phyloP scores from a whole-genome alignment of 805 yeast species.

The Yarrowia porcina region DNA sequence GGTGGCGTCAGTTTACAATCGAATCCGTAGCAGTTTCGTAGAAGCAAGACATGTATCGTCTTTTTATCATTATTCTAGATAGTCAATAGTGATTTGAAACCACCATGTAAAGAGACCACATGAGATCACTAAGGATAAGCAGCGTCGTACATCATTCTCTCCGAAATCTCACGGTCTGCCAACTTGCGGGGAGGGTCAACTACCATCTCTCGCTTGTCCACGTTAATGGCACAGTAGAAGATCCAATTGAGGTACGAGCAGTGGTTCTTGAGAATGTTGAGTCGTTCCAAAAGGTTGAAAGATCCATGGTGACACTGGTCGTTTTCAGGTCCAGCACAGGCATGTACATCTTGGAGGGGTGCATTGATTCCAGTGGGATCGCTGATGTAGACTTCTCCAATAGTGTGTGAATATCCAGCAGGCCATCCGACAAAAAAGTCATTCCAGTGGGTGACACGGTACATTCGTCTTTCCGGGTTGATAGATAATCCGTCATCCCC shows the following conservation, averaged over 20 bases:
- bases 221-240: constrained; percentile 6
- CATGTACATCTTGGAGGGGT: background rate
- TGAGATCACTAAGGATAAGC: background rate
- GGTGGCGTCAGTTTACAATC: too few relatives aligned
- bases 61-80: too few relatives aligned
- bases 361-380: background rate
- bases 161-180: background rate
- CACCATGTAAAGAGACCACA: too few relatives aligned
- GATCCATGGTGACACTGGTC: background rate
- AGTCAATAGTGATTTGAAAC: too few relatives aligned
- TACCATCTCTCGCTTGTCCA: background rate
- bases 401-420: background rate
- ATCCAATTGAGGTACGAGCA: constrained; percentile 6
- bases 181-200: background rate
- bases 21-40: too few relatives aligned
- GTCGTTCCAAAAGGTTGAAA: background rate
- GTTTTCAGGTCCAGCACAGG: background rate
- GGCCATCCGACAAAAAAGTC: background rate
- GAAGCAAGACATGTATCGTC: too few relatives aligned
- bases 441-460: constrained; percentile 11
- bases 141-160: background rate
- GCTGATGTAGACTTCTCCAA: constrained; percentile 3
- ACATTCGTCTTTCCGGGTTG: background rate
- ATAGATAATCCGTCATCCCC: background rate
- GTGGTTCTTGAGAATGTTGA: constrained; percentile 18